Base-by-base conservation (phyloP, 345 rosid species). In the Camelina hispida region DNA sequence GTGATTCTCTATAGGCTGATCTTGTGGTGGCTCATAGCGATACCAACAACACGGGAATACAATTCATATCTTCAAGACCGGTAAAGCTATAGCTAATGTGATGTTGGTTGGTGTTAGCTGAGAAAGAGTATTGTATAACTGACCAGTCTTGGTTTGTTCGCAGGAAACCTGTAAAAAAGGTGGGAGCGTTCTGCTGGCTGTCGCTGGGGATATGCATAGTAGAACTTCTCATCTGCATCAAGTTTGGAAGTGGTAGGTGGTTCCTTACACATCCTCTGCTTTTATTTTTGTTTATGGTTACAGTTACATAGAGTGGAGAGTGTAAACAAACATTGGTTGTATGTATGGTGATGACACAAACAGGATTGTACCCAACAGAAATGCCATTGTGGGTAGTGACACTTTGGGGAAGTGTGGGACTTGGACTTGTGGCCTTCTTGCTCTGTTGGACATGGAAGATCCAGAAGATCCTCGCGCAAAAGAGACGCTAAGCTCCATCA, bases 101-200 rank as follows among this genome's bases (percentile, higher is more conserved):
- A 56, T 70, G 37, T 22, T 52, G 40, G 50, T 40, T 51, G 30
- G 56, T 62, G 7, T 44, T 68, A 23, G 59, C 34, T 67, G 48
- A 42, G 53, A 59, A 22, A 2, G 52, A 35, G 68, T 46, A 58
- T 64, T 68, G 57, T 62, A 53, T 53, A 40, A 20, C 10, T 38
- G n/a, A 13, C 35, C 35, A 53, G 57, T 68, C 37, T 68, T 68
- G 72, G 65, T 32, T 28, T 65, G 38, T 15, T 53, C 10, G 23
- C 86, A 94, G 99, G 79, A 86, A 87, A 53, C 85, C 86, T 35
- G 97, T 81, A 70, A 92, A 95, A 76, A 95, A 95, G 83, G 97
- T 95, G 4, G 99, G 99, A 73, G 87, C 99, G n/a, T 92, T 92
- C 79, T 93, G 97, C 69, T 95, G 99, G 99, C 90, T 95, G 53